phyloP scores from a whole-genome alignment of 176 grass and related monocot species.

The Oryza punctata region DNA sequence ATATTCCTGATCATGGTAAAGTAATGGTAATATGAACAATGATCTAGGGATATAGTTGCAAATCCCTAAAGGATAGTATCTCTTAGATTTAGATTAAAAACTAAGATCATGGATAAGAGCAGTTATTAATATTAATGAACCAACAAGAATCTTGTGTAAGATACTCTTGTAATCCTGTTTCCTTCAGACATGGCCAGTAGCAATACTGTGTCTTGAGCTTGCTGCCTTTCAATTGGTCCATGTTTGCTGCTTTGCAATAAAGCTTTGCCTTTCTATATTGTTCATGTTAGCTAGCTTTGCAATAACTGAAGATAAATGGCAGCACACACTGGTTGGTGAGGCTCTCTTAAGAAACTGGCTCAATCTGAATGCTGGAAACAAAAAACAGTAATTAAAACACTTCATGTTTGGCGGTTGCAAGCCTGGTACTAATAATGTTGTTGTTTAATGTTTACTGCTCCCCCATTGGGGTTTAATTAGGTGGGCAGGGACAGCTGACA shows the following conservation, averaged over 20 bases:
- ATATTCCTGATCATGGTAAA: background rate
- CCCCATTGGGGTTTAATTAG: conserved; percentile 2
- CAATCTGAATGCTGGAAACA: conserved; percentile 3
- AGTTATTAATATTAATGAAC: background rate
- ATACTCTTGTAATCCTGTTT: conserved; percentile 4
- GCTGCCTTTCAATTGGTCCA: background rate
- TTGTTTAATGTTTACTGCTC: conserved; percentile 11
- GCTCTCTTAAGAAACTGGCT: background rate
- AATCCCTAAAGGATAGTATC: background rate
- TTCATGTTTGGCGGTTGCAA: conserved; percentile 4
- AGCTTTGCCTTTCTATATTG: background rate
- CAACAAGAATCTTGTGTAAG: background rate
- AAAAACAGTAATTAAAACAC: background rate
- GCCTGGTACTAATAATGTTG: conserved; percentile 21
- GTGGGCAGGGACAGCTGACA: conserved; percentile 16
- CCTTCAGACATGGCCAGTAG: background rate
- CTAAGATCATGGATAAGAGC: background rate
- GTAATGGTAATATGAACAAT: background rate
- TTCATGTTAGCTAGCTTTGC: background rate
- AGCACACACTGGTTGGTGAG: conserved; percentile 23
- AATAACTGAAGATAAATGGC: conserved; percentile 6
- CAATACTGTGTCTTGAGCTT: background rate
- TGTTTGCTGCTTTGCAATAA: conserved; percentile 3
- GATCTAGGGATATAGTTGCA: background rate
- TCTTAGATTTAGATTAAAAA: background rate